A percentile compares a stretch with the other conserved stretches of the same genome.
Evolutionary conservation across 2,329 filamentous ascomycete genomes (phyloP).

Genomic region (Fusarium heterosporum): DNA sequence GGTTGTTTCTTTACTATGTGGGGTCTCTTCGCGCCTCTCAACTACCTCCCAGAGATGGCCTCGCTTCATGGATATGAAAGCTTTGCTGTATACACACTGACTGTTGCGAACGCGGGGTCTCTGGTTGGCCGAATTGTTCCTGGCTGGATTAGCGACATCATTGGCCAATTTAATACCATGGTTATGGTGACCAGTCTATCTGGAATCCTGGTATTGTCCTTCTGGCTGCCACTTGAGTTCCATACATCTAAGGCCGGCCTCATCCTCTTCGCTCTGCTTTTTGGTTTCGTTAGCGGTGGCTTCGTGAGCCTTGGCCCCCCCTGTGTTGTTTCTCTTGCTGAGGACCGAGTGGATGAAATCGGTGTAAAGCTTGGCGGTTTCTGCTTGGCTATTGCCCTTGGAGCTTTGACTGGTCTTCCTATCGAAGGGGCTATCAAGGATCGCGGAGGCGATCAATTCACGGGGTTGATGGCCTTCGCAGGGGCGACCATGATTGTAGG

Average conservation of each 20-base stretch:
- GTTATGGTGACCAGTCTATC: neutral
- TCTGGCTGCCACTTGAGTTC: constrained; percentile 9
- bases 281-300: neutral
- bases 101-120: neutral
- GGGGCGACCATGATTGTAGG: constrained; percentile 1
- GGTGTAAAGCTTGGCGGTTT: constrained; percentile 4
- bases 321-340: neutral
- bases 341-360: neutral
- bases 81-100: neutral
- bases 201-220: neutral
- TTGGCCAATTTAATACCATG: neutral
- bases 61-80: neutral
- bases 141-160: constrained; percentile 1
- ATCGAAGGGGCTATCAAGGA: constrained; percentile 9
- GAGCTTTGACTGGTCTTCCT: neutral
- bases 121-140: neutral
- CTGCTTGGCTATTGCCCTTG: neutral
- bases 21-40: constrained; percentile 1
- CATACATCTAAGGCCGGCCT: neutral
- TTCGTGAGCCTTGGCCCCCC: neutral
- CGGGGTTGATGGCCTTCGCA: constrained; percentile 2
- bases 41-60: constrained; percentile 8
- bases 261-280: constrained; percentile 2
- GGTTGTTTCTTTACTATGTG: constrained; percentile 9
- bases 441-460: neutral